These are phyloP conservation scores for Zalaria sp. DNA, from an alignment of 2,329 filamentous ascomycete species.

Conservation along the genomic window DNA sequence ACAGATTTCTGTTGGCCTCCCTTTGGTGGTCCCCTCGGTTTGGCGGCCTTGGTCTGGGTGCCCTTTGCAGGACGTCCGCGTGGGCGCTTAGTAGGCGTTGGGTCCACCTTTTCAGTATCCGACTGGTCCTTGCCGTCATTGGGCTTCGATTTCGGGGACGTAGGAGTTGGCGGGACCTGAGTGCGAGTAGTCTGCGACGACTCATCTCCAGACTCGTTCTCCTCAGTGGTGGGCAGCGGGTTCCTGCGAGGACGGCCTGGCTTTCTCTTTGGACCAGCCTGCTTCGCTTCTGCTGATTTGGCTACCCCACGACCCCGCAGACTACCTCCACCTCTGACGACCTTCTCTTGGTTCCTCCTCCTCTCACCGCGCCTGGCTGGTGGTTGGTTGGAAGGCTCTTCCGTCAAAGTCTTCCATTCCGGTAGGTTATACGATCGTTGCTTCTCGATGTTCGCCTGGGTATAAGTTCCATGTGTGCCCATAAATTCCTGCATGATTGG, in stretches of 20 bases:
- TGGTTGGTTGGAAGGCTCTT: slow-evolving; percentile 91
- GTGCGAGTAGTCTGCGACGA: background rate
- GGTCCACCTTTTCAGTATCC: slow-evolving; percentile 18
- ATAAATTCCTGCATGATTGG: slow-evolving; percentile 98
- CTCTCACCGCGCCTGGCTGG: slow-evolving; percentile 79
- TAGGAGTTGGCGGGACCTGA: slow-evolving; percentile 25
- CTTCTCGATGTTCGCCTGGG: slow-evolving; percentile 93
- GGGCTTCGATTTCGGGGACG: slow-evolving; percentile 33
- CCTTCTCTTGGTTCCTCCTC: slow-evolving; percentile 42
- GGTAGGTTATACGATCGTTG: slow-evolving; percentile 92
- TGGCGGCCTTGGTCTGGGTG: slow-evolving; percentile 19
- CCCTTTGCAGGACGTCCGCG: slow-evolving; percentile 36
- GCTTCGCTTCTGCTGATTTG: slow-evolving; percentile 11
- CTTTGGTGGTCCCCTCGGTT: slow-evolving; percentile 1
- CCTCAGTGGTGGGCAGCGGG: slow-evolving; percentile 12
- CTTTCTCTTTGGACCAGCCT: slow-evolving; percentile 30
- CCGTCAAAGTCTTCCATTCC: slow-evolving; percentile 86
- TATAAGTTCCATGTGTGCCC: slow-evolving; percentile 87
- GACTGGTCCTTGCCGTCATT: slow-evolving; percentile 25
- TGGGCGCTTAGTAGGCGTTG: slow-evolving; percentile 21
- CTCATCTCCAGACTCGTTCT: background rate
- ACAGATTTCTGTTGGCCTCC: slow-evolving; percentile 54
- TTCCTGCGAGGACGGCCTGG: slow-evolving; percentile 32
- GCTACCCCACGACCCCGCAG: slow-evolving; percentile 13
- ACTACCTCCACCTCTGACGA: slow-evolving; percentile 21